phyloP scores from a whole-genome alignment of 2,329 filamentous ascomycete genomes.

The Alternaria gansuensis region DNA sequence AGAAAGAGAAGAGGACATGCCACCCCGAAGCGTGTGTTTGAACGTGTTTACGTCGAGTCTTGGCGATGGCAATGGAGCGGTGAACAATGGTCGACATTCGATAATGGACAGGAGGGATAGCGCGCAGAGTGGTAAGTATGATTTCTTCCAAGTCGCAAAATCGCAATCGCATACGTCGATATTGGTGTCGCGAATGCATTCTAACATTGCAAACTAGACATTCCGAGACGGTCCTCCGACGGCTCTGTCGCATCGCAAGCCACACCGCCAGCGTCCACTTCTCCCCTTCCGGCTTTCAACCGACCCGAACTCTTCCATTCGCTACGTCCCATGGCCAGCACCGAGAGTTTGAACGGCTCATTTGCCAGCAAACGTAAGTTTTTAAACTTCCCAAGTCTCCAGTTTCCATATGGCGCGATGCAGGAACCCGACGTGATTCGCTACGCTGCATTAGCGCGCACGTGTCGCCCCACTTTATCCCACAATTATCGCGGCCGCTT shows the following conservation, averaged over 20 bases:
- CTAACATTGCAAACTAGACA: constrained; percentile 27
- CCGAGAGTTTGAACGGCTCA: constrained; percentile 36
- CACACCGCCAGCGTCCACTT: constrained; percentile 23
- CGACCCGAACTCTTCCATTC: constrained; percentile 38
- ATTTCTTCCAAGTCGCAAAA: neutral
- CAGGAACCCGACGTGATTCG: constrained; percentile 39
- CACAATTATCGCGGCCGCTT: constrained; percentile 19
- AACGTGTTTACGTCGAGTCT: constrained; percentile 50
- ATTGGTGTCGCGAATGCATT: constrained; percentile 1
- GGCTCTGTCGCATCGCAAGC: constrained; percentile 32
- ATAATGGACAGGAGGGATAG: constrained; percentile 41
- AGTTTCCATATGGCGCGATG: constrained; percentile 33
- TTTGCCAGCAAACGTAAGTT: constrained; percentile 40
- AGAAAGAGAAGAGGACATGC: constrained; percentile 40
- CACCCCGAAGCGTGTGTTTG: constrained; percentile 49
- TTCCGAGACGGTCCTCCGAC: constrained; percentile 33
- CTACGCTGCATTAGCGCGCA: constrained; percentile 27
- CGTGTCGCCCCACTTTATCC: constrained; percentile 26
- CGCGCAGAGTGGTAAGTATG: constrained; percentile 39
- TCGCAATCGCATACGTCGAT: constrained; percentile 6
- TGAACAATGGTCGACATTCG: constrained; percentile 37
- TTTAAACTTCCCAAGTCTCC: constrained; percentile 16
- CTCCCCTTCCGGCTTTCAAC: constrained; percentile 34
- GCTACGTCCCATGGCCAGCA: constrained; percentile 37
- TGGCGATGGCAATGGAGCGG: constrained; percentile 41